Base-by-base conservation (phyloP, 805 yeast genomes). In the Suhomyces vadensis region DNA sequence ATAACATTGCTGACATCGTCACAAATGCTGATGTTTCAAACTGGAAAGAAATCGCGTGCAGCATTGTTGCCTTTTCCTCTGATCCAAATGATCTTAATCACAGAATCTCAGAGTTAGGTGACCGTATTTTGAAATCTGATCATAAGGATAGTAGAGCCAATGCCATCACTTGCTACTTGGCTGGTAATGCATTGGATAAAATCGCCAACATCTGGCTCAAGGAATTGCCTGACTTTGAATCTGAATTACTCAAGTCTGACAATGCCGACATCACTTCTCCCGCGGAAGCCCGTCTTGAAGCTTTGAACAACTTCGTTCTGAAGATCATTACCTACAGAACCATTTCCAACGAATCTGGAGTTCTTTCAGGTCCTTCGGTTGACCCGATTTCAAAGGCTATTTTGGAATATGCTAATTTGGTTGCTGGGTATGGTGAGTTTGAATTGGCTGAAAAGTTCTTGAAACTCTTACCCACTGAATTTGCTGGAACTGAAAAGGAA, bases 21-120 rank as follows among this genome's bases (percentile, higher is more conserved):
- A 74, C 77, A 37, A 83, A 91, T 58, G 85, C 87, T 23, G 85
- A 87, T 57, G 81, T 91, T 31, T 56, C 74, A 3, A 82, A 87
- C 52, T 94, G 99, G 99, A 85, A 81, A 54, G 83, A 82, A 35
- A 81, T 87, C 53, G 87, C 90, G n/a, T 71, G 78, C 35, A 77
- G 89, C 11, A 77, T 91, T 44, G 62, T 81, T 42, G 77, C 87
- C 2, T 85, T 77, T 55, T 61, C 77, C 35, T 51, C 67, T 14
- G 77, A 76, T 50, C 65, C 66, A 3, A 66, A 65, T 2, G 73
- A 74, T 31, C 85, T 78, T 63, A 78, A 78, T 52, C 54, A 65
- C 6, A 75, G 83, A 49, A 76, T 87, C 48, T 67, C 80, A 23
- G 74, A 74, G 44, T 74, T 94, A 47, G 99, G 97, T 59, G 90